Percentiles rank a stretch among this genome's conserved stretches.
Evolutionary conservation across 352 stramenopile genomes (phyloP).

Genomic region (Phytopythium vexans): DNA sequence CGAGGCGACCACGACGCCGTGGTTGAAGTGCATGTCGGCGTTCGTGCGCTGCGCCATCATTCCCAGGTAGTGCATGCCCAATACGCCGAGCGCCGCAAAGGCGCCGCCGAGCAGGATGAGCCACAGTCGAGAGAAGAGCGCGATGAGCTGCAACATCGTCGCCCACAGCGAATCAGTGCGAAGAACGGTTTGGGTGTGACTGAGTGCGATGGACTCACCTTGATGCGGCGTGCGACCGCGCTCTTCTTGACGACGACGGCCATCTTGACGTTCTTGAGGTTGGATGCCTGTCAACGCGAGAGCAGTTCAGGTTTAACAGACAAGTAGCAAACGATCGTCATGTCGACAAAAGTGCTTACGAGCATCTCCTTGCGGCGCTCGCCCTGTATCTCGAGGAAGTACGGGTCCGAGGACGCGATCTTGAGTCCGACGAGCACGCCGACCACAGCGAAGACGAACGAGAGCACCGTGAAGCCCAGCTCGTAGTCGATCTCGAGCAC

Average conservation of each 20-base stretch:
- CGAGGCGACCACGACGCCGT: slow-evolving; percentile 36
- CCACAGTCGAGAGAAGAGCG: slow-evolving; percentile 53
- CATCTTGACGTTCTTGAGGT: slow-evolving; percentile 37
- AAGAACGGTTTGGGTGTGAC: neutral
- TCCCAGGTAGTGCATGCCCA: slow-evolving; percentile 68
- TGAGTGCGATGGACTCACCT: slow-evolving; percentile 10
- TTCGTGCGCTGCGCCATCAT: slow-evolving; percentile 59
- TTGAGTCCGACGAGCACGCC: slow-evolving; percentile 53
- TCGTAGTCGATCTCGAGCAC: slow-evolving; percentile 51
- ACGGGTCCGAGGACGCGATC: slow-evolving; percentile 51
- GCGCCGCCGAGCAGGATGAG: slow-evolving; percentile 47
- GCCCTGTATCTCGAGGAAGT: slow-evolving; percentile 58
- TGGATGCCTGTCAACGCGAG: slow-evolving; percentile 12
- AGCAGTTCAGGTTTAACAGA: no score
- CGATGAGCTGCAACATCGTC: slow-evolving; percentile 30
- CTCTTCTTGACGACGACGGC: slow-evolving; percentile 29
- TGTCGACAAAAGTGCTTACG: slow-evolving; percentile 7
- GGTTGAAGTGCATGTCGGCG: slow-evolving; percentile 30
- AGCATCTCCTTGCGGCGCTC: slow-evolving; percentile 43
- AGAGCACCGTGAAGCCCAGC: slow-evolving; percentile 43
- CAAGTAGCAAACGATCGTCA: no score
- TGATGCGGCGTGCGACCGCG: slow-evolving; percentile 25
- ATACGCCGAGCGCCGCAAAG: slow-evolving; percentile 49
- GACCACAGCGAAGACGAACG: slow-evolving; percentile 44
- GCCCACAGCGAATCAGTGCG: neutral